Conservation (phyloP, 306 rosid genomes). For the Trichosanthes cucumerina region DNA sequence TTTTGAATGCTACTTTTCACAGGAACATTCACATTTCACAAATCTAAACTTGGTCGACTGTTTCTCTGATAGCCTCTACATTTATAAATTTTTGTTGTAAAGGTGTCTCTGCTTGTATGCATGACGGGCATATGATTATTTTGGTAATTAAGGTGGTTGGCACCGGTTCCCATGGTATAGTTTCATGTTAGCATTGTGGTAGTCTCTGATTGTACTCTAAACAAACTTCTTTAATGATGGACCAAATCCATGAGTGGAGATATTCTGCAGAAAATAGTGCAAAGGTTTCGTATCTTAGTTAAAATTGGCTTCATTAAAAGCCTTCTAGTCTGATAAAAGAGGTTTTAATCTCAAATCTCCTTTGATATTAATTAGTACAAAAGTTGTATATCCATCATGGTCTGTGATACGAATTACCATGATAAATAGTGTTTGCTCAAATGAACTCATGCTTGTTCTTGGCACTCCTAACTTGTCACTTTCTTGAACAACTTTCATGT, state of each 20-base stretch:
- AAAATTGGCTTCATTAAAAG: neutral
- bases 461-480: neutral
- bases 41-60: neutral
- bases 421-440: too few relatives aligned
- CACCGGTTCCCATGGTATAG: neutral
- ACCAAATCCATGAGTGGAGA: neutral
- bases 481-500: neutral
- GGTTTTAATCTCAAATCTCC: neutral
- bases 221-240: neutral
- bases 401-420: too few relatives aligned
- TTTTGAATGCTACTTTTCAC: neutral
- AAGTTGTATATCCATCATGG: neutral
- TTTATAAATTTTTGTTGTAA: neutral
- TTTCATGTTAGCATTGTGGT: neutral
- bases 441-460: neutral
- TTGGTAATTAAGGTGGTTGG: neutral
- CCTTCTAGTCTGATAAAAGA: neutral
- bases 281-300: neutral
- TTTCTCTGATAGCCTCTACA: neutral
- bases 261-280: neutral
- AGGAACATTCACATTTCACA: neutral
- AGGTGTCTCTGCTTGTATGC: neutral
- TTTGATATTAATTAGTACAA: neutral
- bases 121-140: neutral
- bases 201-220: neutral